Evolutionary conservation across 352 stramenopile genomes (phyloP), one percentile per base, ranked within the genome.

Genomic region (Globisporangium spiculum): DNA sequence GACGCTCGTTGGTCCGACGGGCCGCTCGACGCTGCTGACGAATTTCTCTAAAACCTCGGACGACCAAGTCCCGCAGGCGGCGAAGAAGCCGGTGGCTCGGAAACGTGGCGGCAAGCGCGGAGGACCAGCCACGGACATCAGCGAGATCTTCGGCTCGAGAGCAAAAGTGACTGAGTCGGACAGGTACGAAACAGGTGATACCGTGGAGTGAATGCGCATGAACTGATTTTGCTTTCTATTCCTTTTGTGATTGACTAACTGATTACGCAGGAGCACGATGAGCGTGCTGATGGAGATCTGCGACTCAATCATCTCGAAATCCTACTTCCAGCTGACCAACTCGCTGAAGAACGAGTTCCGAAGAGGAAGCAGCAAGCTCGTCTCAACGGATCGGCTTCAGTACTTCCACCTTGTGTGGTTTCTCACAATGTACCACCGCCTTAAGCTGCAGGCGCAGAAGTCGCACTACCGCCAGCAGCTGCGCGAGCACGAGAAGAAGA

Each of bases 321-420:
- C 84, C 24, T 96, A 94, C 66, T 91, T 89, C 60, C 86, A 93
- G 75, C 75, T 96, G 10, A 95, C 86, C 0, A 93, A 90, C 55
- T 95, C 86, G 34, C 79, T 96, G 34, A 95, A 95, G 63, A 89
- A 84, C 50, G 89, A 96, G 65, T 96, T 96, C 48, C 86, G 89
- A 48, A 74, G 89, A 63, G 89, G 88, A 44, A 96, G 89, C 69
- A 87, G 53, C 71, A 95, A 95, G 64, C 69, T 96, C 52, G 83
- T 96, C 24, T 83, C 81, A 5, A 91, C 85, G 3, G 89, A 96
- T 85, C 81, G 86, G n/a, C 76, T 96, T 1, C 83, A 95, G 76
- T 96, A 96, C 57, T 95, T 96, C 66, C 86, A 94, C 67, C 70
- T 96, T 22, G 77, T 94, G 22, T 94, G 86, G 85, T 96, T 95